Base-by-base conservation (phyloP, 1,139 yeast genomes). In the Taiozyma onychis region DNA sequence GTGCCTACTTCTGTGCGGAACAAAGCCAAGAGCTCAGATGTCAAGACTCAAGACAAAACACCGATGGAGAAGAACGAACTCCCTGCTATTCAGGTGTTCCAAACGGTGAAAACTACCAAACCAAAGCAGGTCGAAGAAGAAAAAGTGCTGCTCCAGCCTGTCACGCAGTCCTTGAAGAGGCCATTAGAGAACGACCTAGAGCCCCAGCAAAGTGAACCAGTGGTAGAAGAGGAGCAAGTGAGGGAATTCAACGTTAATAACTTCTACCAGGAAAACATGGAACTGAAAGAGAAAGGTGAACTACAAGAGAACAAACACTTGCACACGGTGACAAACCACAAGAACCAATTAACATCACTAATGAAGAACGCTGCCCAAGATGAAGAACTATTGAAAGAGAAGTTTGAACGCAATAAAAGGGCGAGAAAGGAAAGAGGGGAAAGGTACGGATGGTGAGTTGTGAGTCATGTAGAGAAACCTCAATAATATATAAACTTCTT, bases 291-390 rank as follows among this genome's bases (percentile, higher is more conserved):
- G 1, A 52, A 50, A 30, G 64, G 64, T 1, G 44, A 54, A 14
- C 45, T 62, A 14, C 49, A 52, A 34, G 59, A 58, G 44, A 59
- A 54, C 51, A 52, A 54, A 47, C 41, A 53, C 8, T 53, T 63
- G 3, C 58, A 60, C 10, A 47, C 58, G 0, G 62, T 67, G 3
- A 54, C 64, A 24, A 65, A 66, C 48, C 52, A 57, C 9, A 64
- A 59, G 51, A 68, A 68, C 45, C 70, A 67, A 48, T 53, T 68
- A 46, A 56, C 60, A 11, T 60, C 71, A 1, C 51, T 68, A 43
- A 57, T 68, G 18, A 65, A 62, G 50, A 67, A 68, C 50, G 72
- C 72, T 1, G 43, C 59, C 28, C 57, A 54, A 44, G 66, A 68
- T 39, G 55, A 62, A 28, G 66, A 61, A 1, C 52, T 67, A 1